Base-by-base conservation (phyloP, 768 basidiomycete species). In the Crassisporium funariophilum region DNA sequence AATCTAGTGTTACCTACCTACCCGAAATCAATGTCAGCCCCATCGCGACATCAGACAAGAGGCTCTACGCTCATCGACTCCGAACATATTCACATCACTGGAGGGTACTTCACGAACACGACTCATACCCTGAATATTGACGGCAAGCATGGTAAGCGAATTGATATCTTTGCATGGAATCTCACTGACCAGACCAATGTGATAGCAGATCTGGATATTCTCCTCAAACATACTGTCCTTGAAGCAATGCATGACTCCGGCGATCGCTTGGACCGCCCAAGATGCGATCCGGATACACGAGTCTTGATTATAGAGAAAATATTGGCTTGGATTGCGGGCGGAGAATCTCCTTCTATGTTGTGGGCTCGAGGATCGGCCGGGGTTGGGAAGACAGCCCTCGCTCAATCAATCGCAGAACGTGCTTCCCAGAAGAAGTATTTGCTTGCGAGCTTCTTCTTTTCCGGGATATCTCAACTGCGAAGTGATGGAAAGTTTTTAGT, bases 151-250 rank as follows among this genome's bases (percentile, higher is more conserved):
- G n/a, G n/a, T n/a, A n/a, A n/a, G n/a, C n/a, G n/a, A n/a, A n/a
- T n/a, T n/a, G n/a, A n/a, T n/a, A n/a, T n/a, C n/a, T n/a, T n/a
- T n/a, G n/a, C n/a, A n/a, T n/a, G n/a, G n/a, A n/a, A n/a, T n/a
- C n/a, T n/a, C n/a, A n/a, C 27, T 29, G 27, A 29, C 13, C 8
- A 29, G 13, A 29, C 22, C 56, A 38, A 67, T 66, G 8, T 69
- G 27, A 29, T 29, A 29, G 8, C 27, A 29, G 27, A 13, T 7
- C 7, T 29, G 7, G 27, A 13, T 29, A 13, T 29, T 29, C 27
- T 29, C 13, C 27, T 7, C 27, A 29, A 29, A 29, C 27, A 29
- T 29, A 29, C 8, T 13, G 27, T 29, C 8, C 27, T 13, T 29
- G 27, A 13, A 13, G 27, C 27, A 29, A 13, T 13, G 7, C 13